Evolutionary conservation across 2,329 filamentous ascomycete genomes (phyloP).

Genomic region (Calonectria hongkongensis): DNA sequence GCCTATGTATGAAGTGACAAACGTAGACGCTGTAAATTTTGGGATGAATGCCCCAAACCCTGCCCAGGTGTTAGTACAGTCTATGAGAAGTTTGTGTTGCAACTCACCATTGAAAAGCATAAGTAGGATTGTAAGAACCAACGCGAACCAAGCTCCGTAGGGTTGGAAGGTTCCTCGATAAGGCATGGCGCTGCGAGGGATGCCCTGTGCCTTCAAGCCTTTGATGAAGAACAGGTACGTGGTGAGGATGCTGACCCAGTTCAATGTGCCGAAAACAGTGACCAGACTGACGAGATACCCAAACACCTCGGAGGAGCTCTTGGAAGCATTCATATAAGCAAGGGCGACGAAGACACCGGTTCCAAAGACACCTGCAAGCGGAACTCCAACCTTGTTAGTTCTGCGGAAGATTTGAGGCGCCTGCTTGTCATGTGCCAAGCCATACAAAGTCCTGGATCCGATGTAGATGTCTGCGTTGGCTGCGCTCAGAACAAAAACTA

Average conservation of each 20-base stretch:
- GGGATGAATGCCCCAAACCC: slow-evolving; percentile 18
- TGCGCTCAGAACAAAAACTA: slow-evolving; percentile 85
- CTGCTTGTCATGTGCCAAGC: slow-evolving; percentile 81
- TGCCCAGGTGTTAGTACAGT: not conserved
- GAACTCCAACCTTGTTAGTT: slow-evolving; percentile 83
- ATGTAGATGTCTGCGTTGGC: slow-evolving; percentile 89
- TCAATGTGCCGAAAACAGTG: slow-evolving; percentile 36
- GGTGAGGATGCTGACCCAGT: slow-evolving; percentile 34
- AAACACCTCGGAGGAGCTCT: slow-evolving; percentile 29
- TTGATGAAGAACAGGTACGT: slow-evolving; percentile 23
- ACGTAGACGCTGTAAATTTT: slow-evolving; percentile 8
- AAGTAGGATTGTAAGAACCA: slow-evolving; percentile 3
- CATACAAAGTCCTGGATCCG: slow-evolving; percentile 82
- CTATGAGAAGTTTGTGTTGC: not conserved
- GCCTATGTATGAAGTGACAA: slow-evolving; percentile 28
- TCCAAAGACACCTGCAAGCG: slow-evolving; percentile 77
- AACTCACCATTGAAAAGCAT: slow-evolving; percentile 27
- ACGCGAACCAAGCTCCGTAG: slow-evolving; percentile 9
- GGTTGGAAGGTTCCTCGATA: slow-evolving; percentile 22
- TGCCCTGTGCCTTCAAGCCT: slow-evolving; percentile 17
- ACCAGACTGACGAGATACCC: slow-evolving; percentile 39
- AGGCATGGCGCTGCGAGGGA: slow-evolving; percentile 19
- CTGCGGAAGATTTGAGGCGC: slow-evolving; percentile 82
- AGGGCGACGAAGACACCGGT: slow-evolving; percentile 77
- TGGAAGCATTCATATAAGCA: slow-evolving; percentile 75